A percentile compares a stretch with the other conserved stretches of the same genome.
Conservation (phyloP, 2,329 filamentous ascomycete genomes). For the Trichoderma afroharzianum region DNA sequence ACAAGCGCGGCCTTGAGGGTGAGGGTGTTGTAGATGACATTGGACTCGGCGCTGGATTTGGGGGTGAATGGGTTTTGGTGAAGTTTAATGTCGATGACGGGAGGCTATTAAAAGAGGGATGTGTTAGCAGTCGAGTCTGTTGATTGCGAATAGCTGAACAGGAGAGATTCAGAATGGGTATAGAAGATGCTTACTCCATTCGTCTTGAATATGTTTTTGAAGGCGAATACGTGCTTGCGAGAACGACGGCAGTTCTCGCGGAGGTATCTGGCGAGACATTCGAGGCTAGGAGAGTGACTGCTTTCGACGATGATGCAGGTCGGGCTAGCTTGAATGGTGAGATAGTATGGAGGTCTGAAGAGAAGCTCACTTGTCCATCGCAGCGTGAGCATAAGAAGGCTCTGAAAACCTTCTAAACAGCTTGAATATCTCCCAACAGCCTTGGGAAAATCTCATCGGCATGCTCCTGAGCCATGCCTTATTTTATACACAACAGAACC, state of each 20-base stretch:
- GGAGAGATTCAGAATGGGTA: neutral
- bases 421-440: neutral
- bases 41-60: neutral
- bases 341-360: neutral
- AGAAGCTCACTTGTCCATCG: neutral
- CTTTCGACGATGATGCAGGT: neutral
- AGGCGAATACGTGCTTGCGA: too few species aligned
- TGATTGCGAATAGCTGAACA: neutral
- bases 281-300: neutral
- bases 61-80: neutral
- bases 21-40: neutral
- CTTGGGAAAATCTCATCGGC: neutral
- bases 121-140: neutral
- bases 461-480: neutral
- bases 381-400: neutral
- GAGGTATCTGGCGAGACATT: neutral
- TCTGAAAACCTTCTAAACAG: neutral
- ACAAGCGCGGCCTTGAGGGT: neutral
- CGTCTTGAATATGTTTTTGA: too few species aligned
- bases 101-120: neutral
- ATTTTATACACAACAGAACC: neutral
- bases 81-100: neutral
- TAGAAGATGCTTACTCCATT: neutral
- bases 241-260: neutral
- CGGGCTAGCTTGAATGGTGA: neutral